phyloP scores from a whole-genome alignment of 1,284 basidiomycete genomes.

The Melampsora larici-populina region DNA sequence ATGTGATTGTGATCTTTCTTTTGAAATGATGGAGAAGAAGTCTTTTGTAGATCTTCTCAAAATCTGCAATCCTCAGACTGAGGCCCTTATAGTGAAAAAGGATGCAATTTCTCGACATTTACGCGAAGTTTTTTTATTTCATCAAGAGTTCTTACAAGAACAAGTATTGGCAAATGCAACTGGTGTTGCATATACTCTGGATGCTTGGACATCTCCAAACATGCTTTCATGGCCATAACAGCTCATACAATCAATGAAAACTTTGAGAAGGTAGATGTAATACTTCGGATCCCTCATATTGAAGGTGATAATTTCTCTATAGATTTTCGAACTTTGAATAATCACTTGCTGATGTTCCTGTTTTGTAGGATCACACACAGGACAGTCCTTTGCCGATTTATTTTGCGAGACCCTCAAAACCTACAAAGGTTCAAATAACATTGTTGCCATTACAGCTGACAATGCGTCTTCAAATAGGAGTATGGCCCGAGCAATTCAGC shows the following conservation, averaged over 20 bases:
- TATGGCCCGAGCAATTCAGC: no score
- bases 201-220: conserved; percentile 20
- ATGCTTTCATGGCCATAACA: conserved; percentile 10
- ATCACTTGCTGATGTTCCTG: neutral
- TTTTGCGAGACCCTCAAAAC: neutral
- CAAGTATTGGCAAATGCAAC: neutral
- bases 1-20: neutral
- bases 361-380: conserved; percentile 3
- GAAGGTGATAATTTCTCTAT: neutral
- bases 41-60: neutral
- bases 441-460: conserved; percentile 3
- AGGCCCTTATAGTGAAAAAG: no score
- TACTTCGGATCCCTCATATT: conserved; percentile 1
- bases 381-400: neutral
- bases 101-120: neutral
- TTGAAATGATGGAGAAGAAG: neutral
- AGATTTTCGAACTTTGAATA: neutral
- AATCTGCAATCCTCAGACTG: neutral
- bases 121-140: neutral
- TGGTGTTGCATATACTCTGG: neutral
- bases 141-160: neutral
- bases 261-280: conserved; percentile 14
- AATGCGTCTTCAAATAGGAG: no score
- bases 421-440: neutral
- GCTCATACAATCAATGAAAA: no score